A percentile compares a stretch with the other conserved stretches of the same genome.
phyloP scores from a whole-genome alignment of 306 rosid species.

The Rosa persica region DNA sequence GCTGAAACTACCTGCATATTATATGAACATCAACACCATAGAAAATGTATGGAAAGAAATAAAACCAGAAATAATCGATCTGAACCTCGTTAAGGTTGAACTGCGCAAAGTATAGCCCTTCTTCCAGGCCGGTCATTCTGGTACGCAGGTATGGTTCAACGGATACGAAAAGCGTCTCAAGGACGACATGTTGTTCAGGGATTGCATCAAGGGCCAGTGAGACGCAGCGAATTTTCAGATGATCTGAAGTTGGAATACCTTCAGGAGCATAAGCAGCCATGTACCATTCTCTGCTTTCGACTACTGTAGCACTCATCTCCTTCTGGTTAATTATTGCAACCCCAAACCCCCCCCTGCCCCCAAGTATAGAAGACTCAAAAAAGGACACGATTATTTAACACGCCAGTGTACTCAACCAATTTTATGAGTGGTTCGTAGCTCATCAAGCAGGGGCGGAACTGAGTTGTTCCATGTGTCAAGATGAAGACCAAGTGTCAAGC shows the following conservation, averaged over 20 bases:
- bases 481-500: too few relatives aligned
- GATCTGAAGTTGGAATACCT: slow-evolving; percentile 49
- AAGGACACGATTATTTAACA: too few relatives aligned
- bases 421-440: too few relatives aligned
- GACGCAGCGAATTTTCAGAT: slow-evolving; percentile 47
- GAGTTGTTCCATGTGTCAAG: too few relatives aligned
- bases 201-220: slow-evolving; percentile 36
- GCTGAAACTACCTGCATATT: slow-evolving; percentile 36
- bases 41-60: neutral
- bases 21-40: neutral
- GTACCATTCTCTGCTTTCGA: slow-evolving; percentile 61
- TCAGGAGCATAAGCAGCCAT: slow-evolving; percentile 39
- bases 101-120: slow-evolving; percentile 41
- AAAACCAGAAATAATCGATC: neutral
- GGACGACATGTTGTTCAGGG: slow-evolving; percentile 39
- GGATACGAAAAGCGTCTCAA: slow-evolving; percentile 42
- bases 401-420: too few relatives aligned
- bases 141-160: slow-evolving; percentile 57
- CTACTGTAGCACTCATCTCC: neutral
- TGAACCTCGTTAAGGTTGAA: slow-evolving; percentile 38
- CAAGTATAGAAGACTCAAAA: too few relatives aligned
- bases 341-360: too few relatives aligned
- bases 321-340: too few relatives aligned
- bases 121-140: slow-evolving; percentile 42
- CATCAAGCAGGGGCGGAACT: too few relatives aligned